Evolutionary conservation across 768 basidiomycete species (phyloP).

Genomic region (Termitomyces sp.): DNA sequence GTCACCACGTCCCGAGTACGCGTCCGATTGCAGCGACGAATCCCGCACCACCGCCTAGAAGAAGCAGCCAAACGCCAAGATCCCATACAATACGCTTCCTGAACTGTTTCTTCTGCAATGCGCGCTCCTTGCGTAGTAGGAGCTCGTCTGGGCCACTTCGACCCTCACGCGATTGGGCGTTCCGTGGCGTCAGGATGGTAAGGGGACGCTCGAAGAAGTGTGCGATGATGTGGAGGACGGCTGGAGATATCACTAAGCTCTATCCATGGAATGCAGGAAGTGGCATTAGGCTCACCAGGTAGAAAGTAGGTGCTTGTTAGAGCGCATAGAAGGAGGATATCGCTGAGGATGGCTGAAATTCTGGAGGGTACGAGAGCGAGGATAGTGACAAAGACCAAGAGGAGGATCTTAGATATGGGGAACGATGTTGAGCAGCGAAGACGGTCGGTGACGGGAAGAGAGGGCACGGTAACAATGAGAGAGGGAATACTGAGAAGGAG

Average conservation of each 20-base stretch:
- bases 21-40: slow-evolving; percentile 57
- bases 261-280: neutral
- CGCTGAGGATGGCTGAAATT: slow-evolving; percentile 39
- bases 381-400: slow-evolving; percentile 37
- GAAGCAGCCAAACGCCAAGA: slow-evolving; percentile 73
- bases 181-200: slow-evolving; percentile 68
- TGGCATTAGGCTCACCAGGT: slow-evolving; percentile 41
- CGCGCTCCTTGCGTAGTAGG: slow-evolving; percentile 81
- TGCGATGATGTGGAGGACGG: slow-evolving; percentile 73
- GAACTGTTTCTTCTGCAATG: slow-evolving; percentile 72
- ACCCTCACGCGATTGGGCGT: slow-evolving; percentile 12
- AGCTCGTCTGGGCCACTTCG: slow-evolving; percentile 52
- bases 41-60: slow-evolving; percentile 55
- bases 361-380: slow-evolving; percentile 44
- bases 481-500: slow-evolving; percentile 60
- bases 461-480: slow-evolving; percentile 53
- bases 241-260: slow-evolving; percentile 25
- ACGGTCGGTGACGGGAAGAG: slow-evolving; percentile 44
- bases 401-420: slow-evolving; percentile 43
- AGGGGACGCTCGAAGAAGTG: slow-evolving; percentile 86
- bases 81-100: slow-evolving; percentile 80
- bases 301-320: slow-evolving; percentile 59
- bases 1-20: slow-evolving; percentile 49
- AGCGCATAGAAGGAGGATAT: slow-evolving; percentile 46
- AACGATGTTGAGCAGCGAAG: slow-evolving; percentile 38